Evolutionary conservation across 768 basidiomycete species (phyloP), one percentile per base, ranked within the genome.

Genomic region (Rickenella mellea): DNA sequence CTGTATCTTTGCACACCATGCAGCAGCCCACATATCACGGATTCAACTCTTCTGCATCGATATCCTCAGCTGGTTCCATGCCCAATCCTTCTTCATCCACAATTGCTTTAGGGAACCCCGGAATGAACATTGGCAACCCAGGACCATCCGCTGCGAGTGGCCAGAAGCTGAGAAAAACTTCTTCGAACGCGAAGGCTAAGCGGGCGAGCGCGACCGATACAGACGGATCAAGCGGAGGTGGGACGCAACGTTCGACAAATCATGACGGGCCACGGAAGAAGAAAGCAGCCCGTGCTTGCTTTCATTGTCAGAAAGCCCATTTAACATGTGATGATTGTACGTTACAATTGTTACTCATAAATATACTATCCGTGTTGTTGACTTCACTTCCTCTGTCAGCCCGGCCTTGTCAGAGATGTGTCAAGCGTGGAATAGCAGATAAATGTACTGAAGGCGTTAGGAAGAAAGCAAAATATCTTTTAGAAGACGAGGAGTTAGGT

Each of bases 261-360:
- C 74, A 78, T 57, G 82, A 85, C 42, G 79, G 78, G 1, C 84
- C 83, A 25, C 90, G 86, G 75, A 93, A 92, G 76, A 93, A 92
- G 73, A 92, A 93, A 63, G 90, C 91, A 0, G 87, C 76, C 53
- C 78, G 91, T 36, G 94, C 94, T 37, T 98, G 94, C 58, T 83
- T 87, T 48, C 87, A 90, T 52, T 98, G 94, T 61, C 93, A 97
- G 64, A 94, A 91, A 61, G 91, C 92, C 2, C 94, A 98, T 62
- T 68, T 98, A 51, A 98, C 94, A n/a, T 98, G 94, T 60, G 93
- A 98, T 60, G 94, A 97, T 56, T 80, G 94, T 96, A 56, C 59
- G 87, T 76, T 27, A 52, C 38, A 44, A n/a, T n/a, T n/a, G n/a
- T n/a, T n/a, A 43, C 41, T 40, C 27, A 21, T 12, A 40, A 10